Conservation (phyloP, 139 green algal species). For the Chlamydomonas sp. region DNA sequence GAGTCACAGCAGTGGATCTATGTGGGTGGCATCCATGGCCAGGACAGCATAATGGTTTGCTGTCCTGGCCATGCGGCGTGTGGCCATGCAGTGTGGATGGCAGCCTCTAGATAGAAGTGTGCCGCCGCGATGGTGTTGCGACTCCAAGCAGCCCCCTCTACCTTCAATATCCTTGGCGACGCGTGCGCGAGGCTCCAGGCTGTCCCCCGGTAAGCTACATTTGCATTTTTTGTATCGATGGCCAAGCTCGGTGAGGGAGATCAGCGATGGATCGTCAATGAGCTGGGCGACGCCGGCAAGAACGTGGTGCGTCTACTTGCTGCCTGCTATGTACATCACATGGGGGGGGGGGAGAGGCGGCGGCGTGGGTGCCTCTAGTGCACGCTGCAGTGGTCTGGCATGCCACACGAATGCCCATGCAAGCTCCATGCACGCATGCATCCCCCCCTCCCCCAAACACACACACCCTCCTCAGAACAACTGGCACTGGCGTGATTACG, state of each 20-base stretch:
- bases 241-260: conserved; percentile 84
- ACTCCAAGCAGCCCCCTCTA: not conserved
- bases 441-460: too few species aligned
- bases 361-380: not conserved
- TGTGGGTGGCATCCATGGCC: too few species aligned
- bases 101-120: too few species aligned
- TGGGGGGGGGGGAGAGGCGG: too few species aligned
- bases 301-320: too few species aligned
- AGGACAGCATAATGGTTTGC: not conserved
- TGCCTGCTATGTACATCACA: too few species aligned
- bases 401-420: not conserved
- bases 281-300: conserved; percentile 50
- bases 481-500: conserved; percentile 85
- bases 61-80: not conserved
- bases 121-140: not conserved
- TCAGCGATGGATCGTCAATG: conserved; percentile 81
- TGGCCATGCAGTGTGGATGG: too few species aligned
- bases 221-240: conserved; percentile 36
- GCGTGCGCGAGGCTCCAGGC: not conserved
- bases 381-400: not conserved
- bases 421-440: too few species aligned
- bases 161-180: not conserved
- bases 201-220: not conserved
- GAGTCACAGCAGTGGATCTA: too few species aligned
- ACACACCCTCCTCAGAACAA: too few species aligned